phyloP scores from a whole-genome alignment of 2,329 filamentous ascomycete genomes.

The Penicillium sp. region DNA sequence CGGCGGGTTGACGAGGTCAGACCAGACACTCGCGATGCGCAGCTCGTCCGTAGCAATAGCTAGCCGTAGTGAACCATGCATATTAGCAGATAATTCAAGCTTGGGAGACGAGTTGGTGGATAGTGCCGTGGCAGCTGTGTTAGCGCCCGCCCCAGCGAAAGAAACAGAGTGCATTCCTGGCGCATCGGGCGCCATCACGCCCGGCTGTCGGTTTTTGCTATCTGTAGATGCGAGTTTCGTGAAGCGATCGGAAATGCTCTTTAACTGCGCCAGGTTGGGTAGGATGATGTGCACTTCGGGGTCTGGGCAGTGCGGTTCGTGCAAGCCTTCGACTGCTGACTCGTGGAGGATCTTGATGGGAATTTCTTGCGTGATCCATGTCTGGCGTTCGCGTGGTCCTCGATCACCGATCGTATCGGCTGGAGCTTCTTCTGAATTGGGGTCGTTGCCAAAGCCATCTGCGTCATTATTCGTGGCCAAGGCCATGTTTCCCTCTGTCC shows the following conservation, averaged over 20 bases:
- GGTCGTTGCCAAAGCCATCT: conserved; percentile 30
- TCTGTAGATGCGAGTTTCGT: conserved; percentile 62
- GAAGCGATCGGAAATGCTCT: conserved; percentile 89
- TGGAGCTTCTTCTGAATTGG: conserved; percentile 31
- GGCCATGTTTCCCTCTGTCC: conserved; percentile 45
- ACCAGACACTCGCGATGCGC: conserved; percentile 78
- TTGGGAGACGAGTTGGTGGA: conserved; percentile 44
- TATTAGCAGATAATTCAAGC: conserved; percentile 82
- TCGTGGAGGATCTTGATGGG: conserved; percentile 84
- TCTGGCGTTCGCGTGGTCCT: conserved; percentile 66
- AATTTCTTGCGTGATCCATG: conserved; percentile 87
- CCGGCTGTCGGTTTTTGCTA: conserved; percentile 14
- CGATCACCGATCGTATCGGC: conserved; percentile 35
- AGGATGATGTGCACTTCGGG: conserved; percentile 90
- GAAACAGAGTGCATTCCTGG: conserved; percentile 6
- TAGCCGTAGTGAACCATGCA: conserved; percentile 78
- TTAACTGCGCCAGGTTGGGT: conserved; percentile 76
- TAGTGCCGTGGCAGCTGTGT: conserved; percentile 27
- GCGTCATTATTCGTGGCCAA: conserved; percentile 38
- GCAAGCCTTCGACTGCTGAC: conserved; percentile 77
- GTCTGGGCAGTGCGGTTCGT: conserved; percentile 82
- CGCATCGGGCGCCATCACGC: conserved; percentile 25
- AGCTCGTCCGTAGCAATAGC: conserved; percentile 74
- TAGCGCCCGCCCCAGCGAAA: conserved; percentile 3
- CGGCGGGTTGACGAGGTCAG: conserved; percentile 74